Conservation (phyloP, 1,284 basidiomycete species). For the Thecaphora thlaspeos region DNA sequence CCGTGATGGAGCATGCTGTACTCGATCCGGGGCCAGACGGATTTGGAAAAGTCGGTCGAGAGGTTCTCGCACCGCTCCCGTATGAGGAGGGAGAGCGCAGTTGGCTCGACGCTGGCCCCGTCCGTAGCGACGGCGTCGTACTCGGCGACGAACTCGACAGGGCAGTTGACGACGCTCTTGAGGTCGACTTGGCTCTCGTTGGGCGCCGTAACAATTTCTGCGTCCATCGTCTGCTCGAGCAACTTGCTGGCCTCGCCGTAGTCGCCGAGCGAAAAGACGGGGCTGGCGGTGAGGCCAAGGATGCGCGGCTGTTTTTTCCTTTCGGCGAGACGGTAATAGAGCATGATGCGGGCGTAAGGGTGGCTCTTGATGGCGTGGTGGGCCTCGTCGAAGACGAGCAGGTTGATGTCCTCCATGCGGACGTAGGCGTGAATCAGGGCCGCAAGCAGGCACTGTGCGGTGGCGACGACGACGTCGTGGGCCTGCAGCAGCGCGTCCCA, state of each 20-base stretch:
- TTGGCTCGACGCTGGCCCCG: background rate
- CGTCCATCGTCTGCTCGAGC: constrained; percentile 33
- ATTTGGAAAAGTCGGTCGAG: constrained; percentile 14
- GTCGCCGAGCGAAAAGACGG: constrained; percentile 17
- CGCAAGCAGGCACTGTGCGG: constrained; percentile 39
- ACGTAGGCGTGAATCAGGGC: constrained; percentile 39
- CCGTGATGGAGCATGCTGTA: constrained; percentile 28
- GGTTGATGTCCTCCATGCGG: constrained; percentile 34
- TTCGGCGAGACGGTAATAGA: constrained; percentile 23
- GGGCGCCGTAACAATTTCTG: constrained; percentile 31
- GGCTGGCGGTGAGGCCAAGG: constrained; percentile 49
- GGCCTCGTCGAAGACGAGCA: constrained; percentile 44
- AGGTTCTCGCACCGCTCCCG: constrained; percentile 1
- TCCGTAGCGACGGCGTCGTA: constrained; percentile 21
- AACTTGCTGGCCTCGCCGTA: constrained; percentile 17
- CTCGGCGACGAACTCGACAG: constrained; percentile 37
- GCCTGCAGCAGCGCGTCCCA: constrained; percentile 23
- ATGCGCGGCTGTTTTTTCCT: constrained; percentile 29
- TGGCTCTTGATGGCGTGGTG: constrained; percentile 40
- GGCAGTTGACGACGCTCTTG: constrained; percentile 18
- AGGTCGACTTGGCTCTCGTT: constrained; percentile 15
- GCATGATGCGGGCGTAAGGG: constrained; percentile 42
- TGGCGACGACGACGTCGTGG: constrained; percentile 40
- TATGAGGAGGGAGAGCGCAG: background rate
- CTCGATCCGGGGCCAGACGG: constrained; percentile 28